These are phyloP conservation scores for Karstenula rhodostoma DNA, from an alignment of 2,329 filamentous ascomycete species.

Conservation along the genomic window DNA sequence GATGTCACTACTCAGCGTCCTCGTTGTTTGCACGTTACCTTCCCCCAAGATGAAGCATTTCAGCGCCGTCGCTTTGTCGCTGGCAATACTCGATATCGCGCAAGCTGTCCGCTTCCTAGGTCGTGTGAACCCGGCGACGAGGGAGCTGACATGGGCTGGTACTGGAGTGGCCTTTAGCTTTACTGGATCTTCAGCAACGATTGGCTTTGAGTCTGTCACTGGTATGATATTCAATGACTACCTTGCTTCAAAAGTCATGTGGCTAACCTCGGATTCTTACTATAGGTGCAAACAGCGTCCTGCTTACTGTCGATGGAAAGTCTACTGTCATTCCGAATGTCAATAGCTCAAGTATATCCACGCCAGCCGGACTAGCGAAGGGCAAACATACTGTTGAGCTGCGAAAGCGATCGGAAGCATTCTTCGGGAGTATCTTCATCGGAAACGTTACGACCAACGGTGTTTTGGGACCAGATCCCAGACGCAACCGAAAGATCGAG, in stretches of 20 bases:
- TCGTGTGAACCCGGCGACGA: constrained; percentile 54
- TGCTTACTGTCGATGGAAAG: constrained; percentile 44
- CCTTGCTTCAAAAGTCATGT: background rate
- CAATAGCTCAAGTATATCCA: constrained; percentile 40
- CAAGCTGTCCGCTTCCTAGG: constrained; percentile 37
- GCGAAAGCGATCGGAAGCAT: constrained; percentile 51
- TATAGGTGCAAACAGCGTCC: constrained; percentile 8
- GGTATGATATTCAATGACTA: constrained; percentile 46
- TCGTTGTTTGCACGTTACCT: background rate
- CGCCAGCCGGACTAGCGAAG: constrained; percentile 36
- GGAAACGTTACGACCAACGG: constrained; percentile 40
- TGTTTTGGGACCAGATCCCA: constrained; percentile 26
- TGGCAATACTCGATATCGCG: constrained; percentile 1
- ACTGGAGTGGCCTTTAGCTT: constrained; percentile 55
- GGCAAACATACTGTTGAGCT: constrained; percentile 50
- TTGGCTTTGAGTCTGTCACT: constrained; percentile 40
- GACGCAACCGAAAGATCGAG: constrained; percentile 50
- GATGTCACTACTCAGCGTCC: background rate
- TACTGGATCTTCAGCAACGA: constrained; percentile 50
- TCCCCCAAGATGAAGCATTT: constrained; percentile 3
- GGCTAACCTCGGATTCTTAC: background rate
- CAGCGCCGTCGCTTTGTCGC: background rate
- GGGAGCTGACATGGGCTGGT: constrained; percentile 56
- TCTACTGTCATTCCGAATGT: constrained; percentile 37
- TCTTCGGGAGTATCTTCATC: constrained; percentile 46